Conservation (phyloP, 768 basidiomycete genomes). For the Lactarius trivialis region DNA sequence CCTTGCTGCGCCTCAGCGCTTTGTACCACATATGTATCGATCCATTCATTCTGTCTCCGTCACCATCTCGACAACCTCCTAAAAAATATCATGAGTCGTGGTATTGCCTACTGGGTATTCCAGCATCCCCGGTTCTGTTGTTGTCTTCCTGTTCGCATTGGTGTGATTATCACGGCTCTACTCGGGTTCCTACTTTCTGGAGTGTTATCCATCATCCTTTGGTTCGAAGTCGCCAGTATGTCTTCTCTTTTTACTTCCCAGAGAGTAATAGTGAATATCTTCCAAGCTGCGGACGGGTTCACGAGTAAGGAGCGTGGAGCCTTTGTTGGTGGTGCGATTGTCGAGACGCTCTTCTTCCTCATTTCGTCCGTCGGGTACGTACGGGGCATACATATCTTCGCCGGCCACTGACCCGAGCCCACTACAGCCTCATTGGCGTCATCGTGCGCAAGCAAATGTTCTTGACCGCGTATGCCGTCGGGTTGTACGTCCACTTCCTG, state of each 20-base stretch:
- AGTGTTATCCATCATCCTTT: slow-evolving; percentile 45
- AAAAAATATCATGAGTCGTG: slow-evolving; percentile 11
- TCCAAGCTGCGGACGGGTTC: slow-evolving; percentile 15
- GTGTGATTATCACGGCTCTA: slow-evolving; percentile 50
- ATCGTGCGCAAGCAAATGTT: slow-evolving; percentile 57
- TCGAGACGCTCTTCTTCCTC: slow-evolving; percentile 47
- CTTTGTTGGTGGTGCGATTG: slow-evolving; percentile 45
- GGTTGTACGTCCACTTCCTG: slow-evolving; percentile 51
- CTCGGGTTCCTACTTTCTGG: slow-evolving; percentile 51
- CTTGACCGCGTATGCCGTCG: slow-evolving; percentile 48
- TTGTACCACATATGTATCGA: not conserved
- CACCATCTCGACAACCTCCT: not conserved
- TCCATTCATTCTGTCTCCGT: not conserved
- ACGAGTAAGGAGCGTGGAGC: slow-evolving; percentile 32
- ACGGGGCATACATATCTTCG: not conserved
- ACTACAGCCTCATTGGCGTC: slow-evolving; percentile 51
- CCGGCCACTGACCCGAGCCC: not conserved
- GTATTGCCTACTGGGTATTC: slow-evolving; percentile 19
- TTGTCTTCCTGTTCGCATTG: slow-evolving; percentile 55
- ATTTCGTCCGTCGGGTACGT: slow-evolving; percentile 52
- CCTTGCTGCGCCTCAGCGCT: too few relatives aligned
- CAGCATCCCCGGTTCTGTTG: slow-evolving; percentile 43
- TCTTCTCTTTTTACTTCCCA: slow-evolving; percentile 23
- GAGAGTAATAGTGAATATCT: slow-evolving; percentile 27
- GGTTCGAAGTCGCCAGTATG: slow-evolving; percentile 59